These are phyloP conservation scores for Chaetomiaceae sp. DNA, from an alignment of 2,329 filamentous ascomycete genomes.

Conservation along the genomic window DNA sequence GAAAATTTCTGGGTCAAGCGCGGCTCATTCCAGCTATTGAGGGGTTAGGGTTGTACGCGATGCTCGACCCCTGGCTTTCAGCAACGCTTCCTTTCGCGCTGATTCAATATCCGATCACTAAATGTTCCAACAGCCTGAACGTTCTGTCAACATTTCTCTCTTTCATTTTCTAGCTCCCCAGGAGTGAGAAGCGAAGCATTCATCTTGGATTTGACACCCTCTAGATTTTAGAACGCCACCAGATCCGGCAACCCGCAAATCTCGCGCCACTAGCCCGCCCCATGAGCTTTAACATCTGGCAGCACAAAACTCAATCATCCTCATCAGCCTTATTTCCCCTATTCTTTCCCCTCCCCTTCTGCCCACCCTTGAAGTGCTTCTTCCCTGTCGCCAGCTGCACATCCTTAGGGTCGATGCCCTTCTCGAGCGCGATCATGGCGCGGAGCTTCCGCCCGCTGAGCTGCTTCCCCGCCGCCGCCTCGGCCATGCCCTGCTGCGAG, in stretches of 20 bases:
- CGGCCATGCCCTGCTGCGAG: slow-evolving; percentile 63
- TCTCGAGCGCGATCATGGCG: slow-evolving; percentile 75
- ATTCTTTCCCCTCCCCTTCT: slow-evolving; percentile 50
- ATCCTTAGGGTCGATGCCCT: slow-evolving; percentile 76
- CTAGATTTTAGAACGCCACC: no score
- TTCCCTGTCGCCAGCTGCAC: slow-evolving; percentile 62
- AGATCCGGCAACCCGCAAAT: no score
- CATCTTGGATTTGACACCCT: no score
- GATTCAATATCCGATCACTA: neutral
- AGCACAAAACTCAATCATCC: slow-evolving; percentile 21
- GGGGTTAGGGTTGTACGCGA: slow-evolving; percentile 18
- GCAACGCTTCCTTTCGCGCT: no score
- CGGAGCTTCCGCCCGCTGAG: slow-evolving; percentile 77
- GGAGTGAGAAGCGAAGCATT: no score
- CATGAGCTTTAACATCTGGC: no score
- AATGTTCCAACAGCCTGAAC: no score
- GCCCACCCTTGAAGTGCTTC: slow-evolving; percentile 89
- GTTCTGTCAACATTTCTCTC: no score
- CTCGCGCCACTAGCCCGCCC: no score
- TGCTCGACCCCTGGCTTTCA: neutral
- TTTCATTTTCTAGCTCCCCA: no score
- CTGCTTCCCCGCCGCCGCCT: slow-evolving; percentile 47
- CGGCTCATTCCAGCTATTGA: neutral
- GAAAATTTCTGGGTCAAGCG: slow-evolving; percentile 17
- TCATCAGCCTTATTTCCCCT: slow-evolving; percentile 38